Conservation (phyloP, 2,329 filamentous ascomycete species). For the Apiospora saccharicola region DNA sequence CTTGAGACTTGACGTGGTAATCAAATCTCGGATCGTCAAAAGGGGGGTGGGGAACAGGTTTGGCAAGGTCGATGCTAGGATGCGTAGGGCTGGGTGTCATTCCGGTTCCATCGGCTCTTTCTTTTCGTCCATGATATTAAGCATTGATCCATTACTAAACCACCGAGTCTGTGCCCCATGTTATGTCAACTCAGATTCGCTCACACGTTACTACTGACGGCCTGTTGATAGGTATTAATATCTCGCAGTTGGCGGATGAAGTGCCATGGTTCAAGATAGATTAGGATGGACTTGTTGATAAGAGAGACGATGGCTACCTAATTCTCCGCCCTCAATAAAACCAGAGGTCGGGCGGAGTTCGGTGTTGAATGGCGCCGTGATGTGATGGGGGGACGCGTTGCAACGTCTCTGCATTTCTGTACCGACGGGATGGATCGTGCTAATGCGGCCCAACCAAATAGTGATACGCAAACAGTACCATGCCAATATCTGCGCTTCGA, state of each 20-base stretch:
- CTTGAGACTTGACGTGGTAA: neutral
- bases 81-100: conserved; percentile 3
- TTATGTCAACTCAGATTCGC: neutral
- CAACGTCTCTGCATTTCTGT: conserved; percentile 1
- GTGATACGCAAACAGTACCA: conserved; percentile 12
- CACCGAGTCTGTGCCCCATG: neutral
- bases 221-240: no score
- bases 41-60: neutral
- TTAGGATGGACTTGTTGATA: no score
- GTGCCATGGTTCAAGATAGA: no score
- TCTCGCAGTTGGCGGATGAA: neutral
- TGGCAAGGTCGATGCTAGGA: neutral
- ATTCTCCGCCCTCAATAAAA: neutral
- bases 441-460: conserved; percentile 13
- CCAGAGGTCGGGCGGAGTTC: neutral
- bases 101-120: neutral
- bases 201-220: no score
- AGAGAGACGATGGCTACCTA: neutral
- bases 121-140: neutral
- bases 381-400: neutral
- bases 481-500: conserved; percentile 8
- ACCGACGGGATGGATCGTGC: conserved; percentile 20
- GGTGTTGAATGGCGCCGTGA: neutral
- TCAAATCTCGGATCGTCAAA: conserved; percentile 15
- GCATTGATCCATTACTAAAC: neutral